phyloP scores from a whole-genome alignment of 495 filamentous ascomycete species.

The Xylaria acuta region DNA sequence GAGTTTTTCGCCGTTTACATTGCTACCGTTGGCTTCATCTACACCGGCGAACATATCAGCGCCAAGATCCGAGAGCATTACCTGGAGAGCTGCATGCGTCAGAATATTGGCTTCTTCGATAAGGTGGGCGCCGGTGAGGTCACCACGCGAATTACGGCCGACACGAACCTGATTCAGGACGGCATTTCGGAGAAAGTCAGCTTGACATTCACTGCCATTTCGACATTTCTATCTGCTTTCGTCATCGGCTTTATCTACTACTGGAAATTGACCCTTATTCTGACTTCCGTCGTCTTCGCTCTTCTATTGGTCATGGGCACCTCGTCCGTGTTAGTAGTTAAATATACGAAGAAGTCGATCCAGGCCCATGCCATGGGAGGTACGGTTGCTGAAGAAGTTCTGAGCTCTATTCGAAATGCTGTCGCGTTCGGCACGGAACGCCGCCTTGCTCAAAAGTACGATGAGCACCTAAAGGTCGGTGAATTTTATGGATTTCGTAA shows the following conservation, averaged over 20 bases:
- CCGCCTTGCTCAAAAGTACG: conserved; percentile 84
- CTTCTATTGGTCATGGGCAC: conserved; percentile 76
- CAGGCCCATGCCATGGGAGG: conserved; percentile 83
- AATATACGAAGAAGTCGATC: conserved; percentile 77
- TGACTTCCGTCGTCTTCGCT: conserved; percentile 76
- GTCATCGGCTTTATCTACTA: conserved; percentile 85
- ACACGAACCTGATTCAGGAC: conserved; percentile 88
- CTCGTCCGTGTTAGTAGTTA: conserved; percentile 75
- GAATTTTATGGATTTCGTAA: conserved; percentile 79
- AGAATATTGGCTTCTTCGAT: conserved; percentile 94
- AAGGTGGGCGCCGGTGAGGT: conserved; percentile 91
- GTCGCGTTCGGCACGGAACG: conserved; percentile 92
- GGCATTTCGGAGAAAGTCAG: conserved; percentile 88
- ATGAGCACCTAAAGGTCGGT: conserved; percentile 71
- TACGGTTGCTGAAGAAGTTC: conserved; percentile 90
- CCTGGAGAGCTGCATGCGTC: conserved; percentile 79
- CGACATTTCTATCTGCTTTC: conserved; percentile 88
- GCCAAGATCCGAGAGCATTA: conserved; percentile 86
- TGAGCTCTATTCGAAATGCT: conserved; percentile 93
- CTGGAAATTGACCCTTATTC: conserved; percentile 84
- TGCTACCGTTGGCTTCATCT: conserved; percentile 88
- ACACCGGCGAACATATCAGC: conserved; percentile 87
- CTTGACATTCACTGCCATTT: conserved; percentile 72
- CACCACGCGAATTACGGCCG: conserved; percentile 88
- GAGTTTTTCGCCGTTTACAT: conserved; percentile 85